Evolutionary conservation across 768 basidiomycete genomes (phyloP).

Genomic region (Collybia nuda): DNA sequence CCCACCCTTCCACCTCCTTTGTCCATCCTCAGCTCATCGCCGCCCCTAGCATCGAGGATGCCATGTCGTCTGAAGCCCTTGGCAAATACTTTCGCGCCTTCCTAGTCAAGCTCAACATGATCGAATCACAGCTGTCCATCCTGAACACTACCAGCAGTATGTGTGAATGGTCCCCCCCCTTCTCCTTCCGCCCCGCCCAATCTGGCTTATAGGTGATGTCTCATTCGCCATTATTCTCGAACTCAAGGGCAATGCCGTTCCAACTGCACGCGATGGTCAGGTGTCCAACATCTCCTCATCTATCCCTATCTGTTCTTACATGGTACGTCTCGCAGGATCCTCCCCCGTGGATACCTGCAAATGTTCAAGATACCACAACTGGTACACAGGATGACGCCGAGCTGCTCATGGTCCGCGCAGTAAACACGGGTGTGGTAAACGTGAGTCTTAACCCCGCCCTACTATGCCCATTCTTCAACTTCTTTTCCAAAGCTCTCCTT

Average conservation of each 20-base stretch:
- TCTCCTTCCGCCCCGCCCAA: neutral
- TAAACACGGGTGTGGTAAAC: conserved; percentile 83
- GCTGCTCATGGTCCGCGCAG: conserved; percentile 73
- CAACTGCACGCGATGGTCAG: conserved; percentile 38
- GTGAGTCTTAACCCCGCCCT: conserved; percentile 35
- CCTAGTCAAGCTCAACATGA: conserved; percentile 75
- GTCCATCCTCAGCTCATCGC: neutral
- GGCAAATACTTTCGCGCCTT: conserved; percentile 82
- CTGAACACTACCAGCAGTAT: conserved; percentile 52
- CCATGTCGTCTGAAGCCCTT: conserved; percentile 62
- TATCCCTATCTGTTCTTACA: neutral
- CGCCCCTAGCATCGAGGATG: conserved; percentile 60
- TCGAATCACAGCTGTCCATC: conserved; percentile 69
- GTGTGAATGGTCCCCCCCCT: too few species aligned
- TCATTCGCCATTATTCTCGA: conserved; percentile 87
- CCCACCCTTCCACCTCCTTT: neutral
- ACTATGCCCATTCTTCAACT: neutral
- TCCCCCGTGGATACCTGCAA: conserved; percentile 80
- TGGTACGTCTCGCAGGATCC: conserved; percentile 48
- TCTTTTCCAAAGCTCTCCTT: conserved; percentile 56
- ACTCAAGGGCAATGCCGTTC: conserved; percentile 64
- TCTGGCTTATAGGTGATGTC: conserved; percentile 50
- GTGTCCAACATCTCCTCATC: conserved; percentile 35
- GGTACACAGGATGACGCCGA: conserved; percentile 67
- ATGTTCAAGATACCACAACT: conserved; percentile 64